phyloP scores from a whole-genome alignment of 2,329 filamentous ascomycete species.

The Fusarium sp. region DNA sequence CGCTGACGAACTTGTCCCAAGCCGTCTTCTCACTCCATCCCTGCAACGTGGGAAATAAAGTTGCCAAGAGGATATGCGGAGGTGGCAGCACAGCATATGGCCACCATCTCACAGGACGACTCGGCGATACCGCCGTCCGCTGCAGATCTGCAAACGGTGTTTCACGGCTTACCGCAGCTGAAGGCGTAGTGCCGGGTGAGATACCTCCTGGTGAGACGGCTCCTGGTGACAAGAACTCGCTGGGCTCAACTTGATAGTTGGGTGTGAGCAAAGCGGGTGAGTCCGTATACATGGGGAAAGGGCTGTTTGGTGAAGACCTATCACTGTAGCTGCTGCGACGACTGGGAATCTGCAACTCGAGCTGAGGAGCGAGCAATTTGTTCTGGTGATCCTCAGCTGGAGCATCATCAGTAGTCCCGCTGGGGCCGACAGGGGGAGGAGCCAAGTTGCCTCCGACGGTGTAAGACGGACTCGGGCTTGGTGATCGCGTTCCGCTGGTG shows the following conservation, averaged over 20 bases:
- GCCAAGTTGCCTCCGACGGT: conserved; percentile 56
- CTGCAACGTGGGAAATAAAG: conserved; percentile 88
- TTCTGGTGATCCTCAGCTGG: conserved; percentile 5
- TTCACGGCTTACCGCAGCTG: conserved; percentile 53
- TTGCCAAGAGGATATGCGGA: conserved; percentile 76
- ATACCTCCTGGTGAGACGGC: conserved; percentile 49
- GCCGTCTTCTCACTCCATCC: conserved; percentile 84
- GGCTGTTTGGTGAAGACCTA: conserved; percentile 64
- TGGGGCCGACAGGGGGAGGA: conserved; percentile 51
- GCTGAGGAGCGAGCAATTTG: conserved; percentile 35
- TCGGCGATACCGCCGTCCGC: conserved; percentile 52
- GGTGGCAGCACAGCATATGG: conserved; percentile 79
- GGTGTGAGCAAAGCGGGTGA: conserved; percentile 61
- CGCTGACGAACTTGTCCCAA: conserved; percentile 85
- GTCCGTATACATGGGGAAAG: conserved; percentile 78
- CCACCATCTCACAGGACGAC: conserved; percentile 77
- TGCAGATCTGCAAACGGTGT: conserved; percentile 61
- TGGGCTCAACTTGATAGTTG: conserved; percentile 54
- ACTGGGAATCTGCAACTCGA: conserved; percentile 62
- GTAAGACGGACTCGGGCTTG: conserved; percentile 48
- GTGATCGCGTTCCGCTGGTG: conserved; percentile 40
- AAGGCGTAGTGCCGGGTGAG: conserved; percentile 61
- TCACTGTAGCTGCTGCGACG: conserved; percentile 57
- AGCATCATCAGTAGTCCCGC: conserved; percentile 31
- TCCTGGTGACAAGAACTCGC: conserved; percentile 64